Percentiles rank a stretch among this genome's conserved stretches.
phyloP scores from a whole-genome alignment of 2,329 filamentous ascomycete genomes.

The Clonostachys solani region DNA sequence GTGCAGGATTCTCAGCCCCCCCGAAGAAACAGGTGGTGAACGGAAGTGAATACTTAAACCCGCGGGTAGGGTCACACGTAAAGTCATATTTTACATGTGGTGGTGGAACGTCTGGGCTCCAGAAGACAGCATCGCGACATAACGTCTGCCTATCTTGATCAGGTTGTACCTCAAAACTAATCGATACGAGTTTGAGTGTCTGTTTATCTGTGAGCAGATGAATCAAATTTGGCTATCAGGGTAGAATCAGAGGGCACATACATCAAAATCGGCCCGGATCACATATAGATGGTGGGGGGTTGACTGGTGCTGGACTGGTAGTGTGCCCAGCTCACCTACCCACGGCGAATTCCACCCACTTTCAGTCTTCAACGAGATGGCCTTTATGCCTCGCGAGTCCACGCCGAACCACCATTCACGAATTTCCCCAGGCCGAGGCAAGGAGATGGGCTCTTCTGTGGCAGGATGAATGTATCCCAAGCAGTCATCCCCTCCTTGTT shows the following conservation, averaged over 20 bases:
- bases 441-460: background rate
- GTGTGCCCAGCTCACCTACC: background rate
- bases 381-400: background rate
- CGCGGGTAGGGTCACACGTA: background rate
- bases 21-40: background rate
- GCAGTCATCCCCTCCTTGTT: background rate
- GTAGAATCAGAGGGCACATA: background rate
- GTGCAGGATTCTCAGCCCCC: background rate
- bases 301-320: background rate
- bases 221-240: too few relatives aligned
- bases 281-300: background rate
- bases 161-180: background rate
- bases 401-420: background rate
- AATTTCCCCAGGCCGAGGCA: background rate
- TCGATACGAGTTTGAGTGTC: background rate
- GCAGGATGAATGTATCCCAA: background rate
- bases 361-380: background rate
- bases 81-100: background rate
- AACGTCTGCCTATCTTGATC: background rate
- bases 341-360: background rate
- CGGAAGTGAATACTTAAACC: background rate
- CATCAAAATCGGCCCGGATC: background rate
- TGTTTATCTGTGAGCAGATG: background rate
- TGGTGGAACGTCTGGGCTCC: background rate
- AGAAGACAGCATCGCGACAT: background rate